phyloP scores from a whole-genome alignment of 306 rosid genomes.

The Gastrolobium bilobum region DNA sequence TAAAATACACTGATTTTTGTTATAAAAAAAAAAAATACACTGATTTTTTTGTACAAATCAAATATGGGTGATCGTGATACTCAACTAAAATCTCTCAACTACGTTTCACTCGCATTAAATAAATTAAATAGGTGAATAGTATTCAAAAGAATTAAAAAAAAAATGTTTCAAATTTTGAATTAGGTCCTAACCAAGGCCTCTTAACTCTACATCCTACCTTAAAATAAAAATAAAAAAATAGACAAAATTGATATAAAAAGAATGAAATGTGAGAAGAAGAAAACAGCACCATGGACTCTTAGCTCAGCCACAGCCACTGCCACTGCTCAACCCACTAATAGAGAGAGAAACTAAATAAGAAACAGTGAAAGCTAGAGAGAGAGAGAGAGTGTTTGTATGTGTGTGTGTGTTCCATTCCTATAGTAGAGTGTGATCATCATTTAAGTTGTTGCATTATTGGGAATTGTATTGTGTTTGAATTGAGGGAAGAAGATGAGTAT shows the following conservation, averaged over 20 bases:
- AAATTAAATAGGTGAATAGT: no score
- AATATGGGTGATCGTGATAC: no score
- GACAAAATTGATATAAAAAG: neutral
- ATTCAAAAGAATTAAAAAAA: no score
- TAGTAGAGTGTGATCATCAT: neutral
- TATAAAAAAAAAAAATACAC: no score
- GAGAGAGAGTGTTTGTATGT: neutral
- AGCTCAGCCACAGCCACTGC: constrained; percentile 2
- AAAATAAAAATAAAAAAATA: neutral
- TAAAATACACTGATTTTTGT: no score
- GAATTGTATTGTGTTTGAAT: neutral
- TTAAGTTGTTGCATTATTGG: neutral
- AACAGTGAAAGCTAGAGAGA: neutral
- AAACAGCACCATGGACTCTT: constrained; percentile 4
- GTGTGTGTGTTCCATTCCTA: neutral
- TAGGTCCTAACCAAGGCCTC: no score
- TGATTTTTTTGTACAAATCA: no score
- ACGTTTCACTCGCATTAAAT: no score
- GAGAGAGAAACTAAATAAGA: neutral
- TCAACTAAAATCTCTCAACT: no score
- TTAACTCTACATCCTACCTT: no score
- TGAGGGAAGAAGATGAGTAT: constrained; percentile 47
- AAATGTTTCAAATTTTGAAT: no score
- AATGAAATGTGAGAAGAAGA: constrained; percentile 23
- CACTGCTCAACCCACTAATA: neutral